phyloP scores from a whole-genome alignment of 2,329 filamentous ascomycete genomes.

The Venturia aucupariae region DNA sequence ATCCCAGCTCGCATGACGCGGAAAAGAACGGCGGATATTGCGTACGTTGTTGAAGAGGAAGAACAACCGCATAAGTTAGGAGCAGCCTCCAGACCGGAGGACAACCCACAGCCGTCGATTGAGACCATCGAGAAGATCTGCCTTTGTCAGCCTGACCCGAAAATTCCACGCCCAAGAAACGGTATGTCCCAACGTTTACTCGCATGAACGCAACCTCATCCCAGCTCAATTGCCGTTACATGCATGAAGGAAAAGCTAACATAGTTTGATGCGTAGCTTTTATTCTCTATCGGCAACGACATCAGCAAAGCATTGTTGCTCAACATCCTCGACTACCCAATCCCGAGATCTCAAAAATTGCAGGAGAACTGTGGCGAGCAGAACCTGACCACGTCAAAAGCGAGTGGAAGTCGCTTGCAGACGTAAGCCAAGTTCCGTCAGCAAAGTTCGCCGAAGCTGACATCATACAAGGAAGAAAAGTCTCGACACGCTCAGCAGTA shows the following conservation, averaged over 20 bases:
- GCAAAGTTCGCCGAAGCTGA: not conserved
- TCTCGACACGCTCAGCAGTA: constrained; percentile 79
- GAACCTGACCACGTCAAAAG: constrained; percentile 66
- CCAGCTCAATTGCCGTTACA: constrained; percentile 15
- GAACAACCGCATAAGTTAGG: not conserved
- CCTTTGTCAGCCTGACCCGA: constrained; percentile 61
- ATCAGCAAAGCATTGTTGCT: constrained; percentile 72
- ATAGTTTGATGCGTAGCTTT: constrained; percentile 58
- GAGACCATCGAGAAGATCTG: constrained; percentile 43
- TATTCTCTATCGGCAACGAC: constrained; percentile 91
- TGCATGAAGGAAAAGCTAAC: not conserved
- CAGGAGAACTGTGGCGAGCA: constrained; percentile 82
- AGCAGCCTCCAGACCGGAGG: not conserved
- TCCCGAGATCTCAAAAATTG: constrained; percentile 94
- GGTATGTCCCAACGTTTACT: constrained; percentile 39
- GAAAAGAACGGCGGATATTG: constrained; percentile 8
- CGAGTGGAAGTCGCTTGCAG: constrained; percentile 81
- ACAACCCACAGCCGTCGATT: not conserved
- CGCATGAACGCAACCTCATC: not conserved
- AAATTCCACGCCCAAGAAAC: constrained; percentile 62
- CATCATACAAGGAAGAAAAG: constrained; percentile 65
- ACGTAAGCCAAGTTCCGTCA: constrained; percentile 41
- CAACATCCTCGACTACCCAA: constrained; percentile 86
- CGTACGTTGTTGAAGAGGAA: constrained; percentile 6
- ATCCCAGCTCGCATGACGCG: constrained; percentile 14